Evolutionary conservation across 495 filamentous ascomycete species (phyloP), one percentile per base, ranked within the genome.

Genomic region (Amniculicola lignicola): DNA sequence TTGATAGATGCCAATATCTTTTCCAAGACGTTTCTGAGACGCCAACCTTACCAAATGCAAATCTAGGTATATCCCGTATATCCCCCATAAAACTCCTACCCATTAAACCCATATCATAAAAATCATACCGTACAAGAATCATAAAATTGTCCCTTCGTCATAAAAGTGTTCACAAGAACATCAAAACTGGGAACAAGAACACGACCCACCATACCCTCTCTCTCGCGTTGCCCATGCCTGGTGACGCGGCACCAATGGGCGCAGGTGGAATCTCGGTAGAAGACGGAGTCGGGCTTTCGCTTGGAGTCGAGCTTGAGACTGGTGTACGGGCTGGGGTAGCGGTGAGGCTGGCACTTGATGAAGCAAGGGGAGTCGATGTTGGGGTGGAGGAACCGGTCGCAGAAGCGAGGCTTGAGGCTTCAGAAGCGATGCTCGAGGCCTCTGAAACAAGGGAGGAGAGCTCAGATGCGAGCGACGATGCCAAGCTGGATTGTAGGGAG

Each of bases 171-270:
- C 24, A 54, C 15, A 36, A 7, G 6, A 7, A 1, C 24, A 54
- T 12, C 7, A 54, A n/a, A 2, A 54, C 11, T 21, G 52, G 52
- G 14, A 55, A 12, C 5, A 55, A 6, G 36, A 59, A 59, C 6
- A 29, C 46, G 19, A 59, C 3, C 55, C 55, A 59, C 55, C 55
- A 59, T 11, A 59, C 55, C 28, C 29, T 44, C 38, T 59, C 55
- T 24, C 39, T 59, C 28, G 18, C 39, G 9, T 21, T 37, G 2
- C 21, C 23, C 3, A 19, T 23, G 21, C 33, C 35, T 10, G 16
- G 24, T 6, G 36, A 23, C 4, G 27, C 46, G 14, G 37, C 47
- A 38, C 37, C 29, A 23, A 9, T 45, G 6, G 55, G 55, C 31
- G 55, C 46, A 29, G 55, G 46, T 37, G 46, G 46, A 35, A 52